A percentile compares a stretch with the other conserved stretches of the same genome.
Evolutionary conservation across 2,329 filamentous ascomycete genomes (phyloP).

Genomic region (Metarhizium rileyi): DNA sequence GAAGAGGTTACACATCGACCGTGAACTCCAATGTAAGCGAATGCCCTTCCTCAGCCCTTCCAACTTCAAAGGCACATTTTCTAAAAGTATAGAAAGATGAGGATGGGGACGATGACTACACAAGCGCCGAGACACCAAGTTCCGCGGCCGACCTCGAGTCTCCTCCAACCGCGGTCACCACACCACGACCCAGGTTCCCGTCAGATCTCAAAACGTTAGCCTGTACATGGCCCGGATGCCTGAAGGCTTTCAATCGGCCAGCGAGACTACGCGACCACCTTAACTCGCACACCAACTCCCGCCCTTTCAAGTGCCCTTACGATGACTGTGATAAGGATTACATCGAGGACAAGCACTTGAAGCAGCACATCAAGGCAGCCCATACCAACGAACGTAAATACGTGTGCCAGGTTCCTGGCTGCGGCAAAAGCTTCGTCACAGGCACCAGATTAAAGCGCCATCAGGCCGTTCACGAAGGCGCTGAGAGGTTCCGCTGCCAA

Average conservation of each 20-base stretch:
- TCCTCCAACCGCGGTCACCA: conserved; percentile 23
- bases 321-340: conserved; percentile 73
- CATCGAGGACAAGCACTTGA: conserved; percentile 75
- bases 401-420: conserved; percentile 60
- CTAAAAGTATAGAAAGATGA: conserved; percentile 11
- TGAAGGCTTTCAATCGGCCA: conserved; percentile 80
- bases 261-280: conserved; percentile 71
- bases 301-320: conserved; percentile 65
- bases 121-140: conserved; percentile 21
- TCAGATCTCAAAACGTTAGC: conserved; percentile 67
- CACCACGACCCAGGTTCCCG: conserved; percentile 45
- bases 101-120: conserved; percentile 24
- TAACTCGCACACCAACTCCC: conserved; percentile 75
- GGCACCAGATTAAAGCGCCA: conserved; percentile 70
- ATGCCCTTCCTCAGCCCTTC: neutral
- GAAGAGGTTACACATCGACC: conserved; percentile 17
- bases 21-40: conserved; percentile 14
- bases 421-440: conserved; percentile 73
- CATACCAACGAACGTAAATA: conserved; percentile 65
- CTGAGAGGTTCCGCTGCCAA: conserved; percentile 65
- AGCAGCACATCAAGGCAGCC: conserved; percentile 73
- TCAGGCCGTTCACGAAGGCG: conserved; percentile 61
- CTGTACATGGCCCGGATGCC: conserved; percentile 66
- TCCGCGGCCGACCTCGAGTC: conserved; percentile 23
- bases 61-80: neutral